These are phyloP conservation scores for Globisporangium nagaii DNA, from an alignment of 352 stramenopile genomes.

Conservation along the genomic window DNA sequence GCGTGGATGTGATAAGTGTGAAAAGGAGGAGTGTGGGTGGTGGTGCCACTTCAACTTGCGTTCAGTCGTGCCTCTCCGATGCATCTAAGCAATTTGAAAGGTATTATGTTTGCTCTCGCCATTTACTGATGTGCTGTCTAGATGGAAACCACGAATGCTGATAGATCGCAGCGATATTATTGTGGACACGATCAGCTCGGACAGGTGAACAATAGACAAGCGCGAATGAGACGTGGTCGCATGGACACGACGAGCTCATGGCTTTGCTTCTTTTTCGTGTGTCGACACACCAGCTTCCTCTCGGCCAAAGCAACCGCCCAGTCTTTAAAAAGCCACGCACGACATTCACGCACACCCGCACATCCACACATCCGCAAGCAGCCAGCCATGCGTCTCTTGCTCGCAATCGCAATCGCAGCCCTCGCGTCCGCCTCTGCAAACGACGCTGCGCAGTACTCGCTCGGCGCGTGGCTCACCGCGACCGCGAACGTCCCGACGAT, in stretches of 20 bases:
- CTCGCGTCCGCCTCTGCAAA: not conserved
- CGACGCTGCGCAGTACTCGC: conserved; percentile 3
- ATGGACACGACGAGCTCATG: not conserved
- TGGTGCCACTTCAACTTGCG: no score
- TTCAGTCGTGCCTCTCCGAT: no score
- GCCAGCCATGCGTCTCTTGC: not conserved
- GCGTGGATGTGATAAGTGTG: no score
- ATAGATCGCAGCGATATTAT: no score
- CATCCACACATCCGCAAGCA: no score
- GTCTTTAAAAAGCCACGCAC: not conserved
- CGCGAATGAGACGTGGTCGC: not conserved
- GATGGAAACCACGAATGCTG: no score
- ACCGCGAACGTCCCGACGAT: conserved; percentile 25
- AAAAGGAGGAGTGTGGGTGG: no score
- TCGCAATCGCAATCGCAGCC: no score
- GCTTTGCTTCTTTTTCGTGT: not conserved
- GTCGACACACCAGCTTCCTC: not conserved
- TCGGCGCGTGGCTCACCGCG: conserved; percentile 36
- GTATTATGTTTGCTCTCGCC: no score
- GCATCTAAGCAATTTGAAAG: no score
- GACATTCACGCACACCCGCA: not conserved
- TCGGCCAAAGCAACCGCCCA: not conserved
- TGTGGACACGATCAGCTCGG: not conserved
- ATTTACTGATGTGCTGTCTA: no score
- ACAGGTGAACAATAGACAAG: not conserved